Evolutionary conservation across 192 early-diverging fungal species (phyloP).

Genomic region (Kappamyces sp.): DNA sequence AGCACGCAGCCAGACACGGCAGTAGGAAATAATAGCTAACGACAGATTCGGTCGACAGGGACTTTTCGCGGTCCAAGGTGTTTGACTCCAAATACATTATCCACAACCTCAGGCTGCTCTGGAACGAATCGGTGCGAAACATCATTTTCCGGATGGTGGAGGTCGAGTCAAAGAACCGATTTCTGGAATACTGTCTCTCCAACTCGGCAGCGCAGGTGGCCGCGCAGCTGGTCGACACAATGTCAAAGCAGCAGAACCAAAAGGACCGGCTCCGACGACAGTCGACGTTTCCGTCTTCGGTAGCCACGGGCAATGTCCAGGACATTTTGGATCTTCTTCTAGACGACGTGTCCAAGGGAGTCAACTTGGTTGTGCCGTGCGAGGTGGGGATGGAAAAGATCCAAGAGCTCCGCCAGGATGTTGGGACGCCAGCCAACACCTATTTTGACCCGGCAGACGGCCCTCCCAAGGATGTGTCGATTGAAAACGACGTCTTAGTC

Average conservation of each 20-base stretch:
- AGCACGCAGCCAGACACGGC: background rate
- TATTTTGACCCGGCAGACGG: background rate
- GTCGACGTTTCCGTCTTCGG: too few relatives aligned
- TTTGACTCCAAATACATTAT: slow-evolving; percentile 74
- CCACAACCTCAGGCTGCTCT: slow-evolving; percentile 77
- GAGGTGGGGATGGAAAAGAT: background rate
- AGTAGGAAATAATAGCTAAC: slow-evolving; percentile 32
- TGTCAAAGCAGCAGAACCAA: slow-evolving; percentile 19
- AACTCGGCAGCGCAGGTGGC: slow-evolving; percentile 73
- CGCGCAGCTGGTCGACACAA: slow-evolving; percentile 48
- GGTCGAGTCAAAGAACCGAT: slow-evolving; percentile 59
- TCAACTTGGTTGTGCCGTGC: slow-evolving; percentile 1
- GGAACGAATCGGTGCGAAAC: slow-evolving; percentile 82
- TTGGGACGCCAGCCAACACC: background rate
- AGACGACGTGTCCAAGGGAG: slow-evolving; percentile 4
- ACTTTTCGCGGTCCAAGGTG: slow-evolving; percentile 13
- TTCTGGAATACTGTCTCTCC: slow-evolving; percentile 76
- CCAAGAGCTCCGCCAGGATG: background rate
- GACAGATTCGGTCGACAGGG: slow-evolving; percentile 20
- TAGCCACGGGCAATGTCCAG: slow-evolving; percentile 3
- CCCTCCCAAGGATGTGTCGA: slow-evolving; percentile 43
- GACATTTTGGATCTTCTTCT: slow-evolving; percentile 1
- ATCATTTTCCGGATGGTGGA: slow-evolving; percentile 70
- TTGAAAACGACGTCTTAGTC: slow-evolving; percentile 53
- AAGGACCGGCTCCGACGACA: background rate